Conservation (phyloP, 1,284 basidiomycete species). For the Ustilago shanxiensis region DNA sequence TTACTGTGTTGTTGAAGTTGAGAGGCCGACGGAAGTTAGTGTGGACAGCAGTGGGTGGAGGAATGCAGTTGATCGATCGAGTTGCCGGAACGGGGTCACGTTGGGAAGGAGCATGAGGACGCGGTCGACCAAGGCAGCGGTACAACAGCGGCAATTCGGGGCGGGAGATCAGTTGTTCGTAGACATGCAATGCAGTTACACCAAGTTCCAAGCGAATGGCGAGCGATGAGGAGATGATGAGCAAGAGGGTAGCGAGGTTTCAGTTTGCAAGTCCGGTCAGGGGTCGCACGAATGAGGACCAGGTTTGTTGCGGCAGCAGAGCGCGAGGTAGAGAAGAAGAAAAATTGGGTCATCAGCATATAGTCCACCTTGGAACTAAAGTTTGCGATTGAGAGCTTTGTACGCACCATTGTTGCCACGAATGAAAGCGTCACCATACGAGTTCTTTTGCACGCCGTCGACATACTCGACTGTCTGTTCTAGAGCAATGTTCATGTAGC, state of each 20-base stretch:
- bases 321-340: background rate
- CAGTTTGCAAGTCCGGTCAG: constrained; percentile 3
- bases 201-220: background rate
- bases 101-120: constrained; percentile 3
- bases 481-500: constrained; percentile 93
- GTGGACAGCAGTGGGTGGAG: background rate
- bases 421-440: constrained; percentile 94
- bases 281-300: constrained; percentile 5
- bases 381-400: background rate
- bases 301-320: background rate
- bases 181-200: background rate
- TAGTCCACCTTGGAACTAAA: background rate
- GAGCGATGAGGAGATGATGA: background rate
- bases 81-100: background rate
- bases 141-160: background rate
- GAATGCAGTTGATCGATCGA: constrained; percentile 7
- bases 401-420: constrained; percentile 93
- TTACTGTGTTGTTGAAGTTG: constrained; percentile 24
- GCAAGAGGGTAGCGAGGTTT: constrained; percentile 1
- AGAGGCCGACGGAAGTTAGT: background rate
- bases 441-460: constrained; percentile 84
- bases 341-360: constrained; percentile 20
- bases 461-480: constrained; percentile 97
- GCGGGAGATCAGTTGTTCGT: background rate
- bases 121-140: background rate